These are phyloP conservation scores for Penicillium daleae DNA, from an alignment of 495 filamentous ascomycete genomes.

Conservation along the genomic window DNA sequence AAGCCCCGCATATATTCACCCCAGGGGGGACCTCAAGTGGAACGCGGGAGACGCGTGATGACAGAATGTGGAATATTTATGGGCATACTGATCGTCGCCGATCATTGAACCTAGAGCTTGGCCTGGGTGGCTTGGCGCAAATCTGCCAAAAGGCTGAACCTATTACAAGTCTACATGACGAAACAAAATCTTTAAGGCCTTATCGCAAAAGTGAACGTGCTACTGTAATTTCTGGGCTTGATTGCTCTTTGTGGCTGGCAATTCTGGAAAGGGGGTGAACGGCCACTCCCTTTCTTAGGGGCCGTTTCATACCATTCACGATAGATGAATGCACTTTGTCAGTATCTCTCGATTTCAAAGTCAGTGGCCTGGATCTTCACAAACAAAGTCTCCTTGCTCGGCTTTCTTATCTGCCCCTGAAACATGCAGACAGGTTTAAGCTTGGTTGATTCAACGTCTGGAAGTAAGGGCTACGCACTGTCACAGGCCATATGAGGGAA, in stretches of 20 bases:
- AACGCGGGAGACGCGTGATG: constrained; percentile 37
- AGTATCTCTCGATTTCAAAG: neutral
- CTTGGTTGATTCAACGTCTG: constrained; percentile 1
- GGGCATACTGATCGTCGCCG: constrained; percentile 29
- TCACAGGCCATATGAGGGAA: constrained; percentile 6
- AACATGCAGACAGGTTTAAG: constrained; percentile 7
- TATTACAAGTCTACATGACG: neutral
- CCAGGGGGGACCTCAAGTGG: constrained; percentile 31
- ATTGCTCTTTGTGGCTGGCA: neutral
- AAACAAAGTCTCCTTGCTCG: constrained; percentile 7
- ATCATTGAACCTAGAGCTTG: constrained; percentile 37
- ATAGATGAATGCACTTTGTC: neutral
- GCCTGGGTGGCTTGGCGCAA: constrained; percentile 24
- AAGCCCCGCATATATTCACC: constrained; percentile 34
- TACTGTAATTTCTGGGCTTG: neutral
- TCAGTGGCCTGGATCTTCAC: neutral
- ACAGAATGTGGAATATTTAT: constrained; percentile 38
- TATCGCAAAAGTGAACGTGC: constrained; percentile 1
- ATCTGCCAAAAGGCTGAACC: constrained; percentile 5
- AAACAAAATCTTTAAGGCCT: neutral
- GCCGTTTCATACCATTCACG: neutral
- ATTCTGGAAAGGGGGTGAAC: neutral
- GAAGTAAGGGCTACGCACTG: constrained; percentile 11
- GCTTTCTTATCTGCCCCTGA: constrained; percentile 8
- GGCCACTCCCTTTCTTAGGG: neutral